These are phyloP conservation scores for Pichia sp. DNA, from an alignment of 1,139 yeast species.

Conservation along the genomic window DNA sequence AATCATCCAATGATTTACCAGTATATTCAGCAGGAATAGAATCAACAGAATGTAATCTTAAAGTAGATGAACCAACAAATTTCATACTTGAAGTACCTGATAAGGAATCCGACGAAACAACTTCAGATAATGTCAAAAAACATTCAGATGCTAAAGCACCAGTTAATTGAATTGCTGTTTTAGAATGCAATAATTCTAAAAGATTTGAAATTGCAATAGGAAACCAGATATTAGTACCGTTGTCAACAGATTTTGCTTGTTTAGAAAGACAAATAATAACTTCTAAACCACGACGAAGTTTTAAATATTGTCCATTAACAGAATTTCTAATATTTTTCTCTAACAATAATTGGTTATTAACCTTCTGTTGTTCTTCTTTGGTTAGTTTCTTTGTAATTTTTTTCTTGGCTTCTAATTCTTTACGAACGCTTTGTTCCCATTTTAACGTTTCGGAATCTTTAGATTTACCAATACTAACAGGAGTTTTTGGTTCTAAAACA, in stretches of 20 bases:
- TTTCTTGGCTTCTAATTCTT: constrained; percentile 54
- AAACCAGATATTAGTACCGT: constrained; percentile 70
- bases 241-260: constrained; percentile 50
- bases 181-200: constrained; percentile 36
- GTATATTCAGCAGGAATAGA: constrained; percentile 38
- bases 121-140: constrained; percentile 27
- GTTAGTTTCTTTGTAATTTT: constrained; percentile 49
- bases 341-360: constrained; percentile 53
- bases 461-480: constrained; percentile 25
- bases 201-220: constrained; percentile 51
- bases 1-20: constrained; percentile 47
- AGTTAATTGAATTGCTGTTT: constrained; percentile 37
- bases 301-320: constrained; percentile 36
- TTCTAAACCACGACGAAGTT: constrained; percentile 44
- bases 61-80: constrained; percentile 54
- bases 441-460: constrained; percentile 79
- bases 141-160: constrained; percentile 31
- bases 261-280: constrained; percentile 48
- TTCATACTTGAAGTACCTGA: constrained; percentile 22
- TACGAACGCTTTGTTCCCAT: constrained; percentile 85
- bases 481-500: constrained; percentile 54
- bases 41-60: constrained; percentile 44
- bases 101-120: constrained; percentile 19
- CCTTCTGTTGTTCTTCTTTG: constrained; percentile 64
- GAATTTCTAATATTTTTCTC: constrained; percentile 51